Base-by-base conservation (phyloP, 768 basidiomycete species). In the Gyrodon lividus region DNA sequence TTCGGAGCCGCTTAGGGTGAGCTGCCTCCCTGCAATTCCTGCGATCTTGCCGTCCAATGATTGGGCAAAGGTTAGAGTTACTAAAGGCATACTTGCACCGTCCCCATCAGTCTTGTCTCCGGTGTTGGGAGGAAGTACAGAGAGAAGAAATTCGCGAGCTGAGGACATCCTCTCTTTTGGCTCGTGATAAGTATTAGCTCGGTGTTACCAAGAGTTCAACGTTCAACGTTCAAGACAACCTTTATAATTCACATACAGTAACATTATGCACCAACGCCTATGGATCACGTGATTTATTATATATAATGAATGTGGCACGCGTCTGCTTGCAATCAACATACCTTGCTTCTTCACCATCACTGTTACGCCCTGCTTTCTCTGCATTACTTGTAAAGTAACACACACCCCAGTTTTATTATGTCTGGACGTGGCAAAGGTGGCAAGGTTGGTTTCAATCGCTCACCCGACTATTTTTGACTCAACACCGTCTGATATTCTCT, bases 21-120 rank as follows among this genome's bases (percentile, higher is more conserved):
- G 79, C 71, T 94, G 93, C 49, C 71, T 74, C 10, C 92, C 86
- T 7, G 75, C 73, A 5, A 70, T 70, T 2, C 89, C 92, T 0
- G 92, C 92, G 49, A 98, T 97, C 68, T 92, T 83, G 23, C 83
- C 90, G 70, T 99, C 89, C 47, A 90, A 70, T 2, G 90, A 92
- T 63, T 92, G 89, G 2, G 90, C 91, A 62, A 90, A 92, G 2
- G 90, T 89, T 17, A 92, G 72, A 0, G 90, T 92, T n/a, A 92
- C 82, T 46, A 73, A 74, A 0, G 87, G 87, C 8, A 81, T 72
- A 7, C 50, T 59, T 26, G 28, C 24, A 4, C 57, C 55, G 1
- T 59, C 58, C 43, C 39, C 30, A 38, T 61, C 57, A 3, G 48
- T 3, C 31, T 62, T 60, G 38, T 59, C 55, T 6, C 28, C 33